phyloP scores from a whole-genome alignment of 108 stramenopile species.

The Discostella stelligeroides region DNA sequence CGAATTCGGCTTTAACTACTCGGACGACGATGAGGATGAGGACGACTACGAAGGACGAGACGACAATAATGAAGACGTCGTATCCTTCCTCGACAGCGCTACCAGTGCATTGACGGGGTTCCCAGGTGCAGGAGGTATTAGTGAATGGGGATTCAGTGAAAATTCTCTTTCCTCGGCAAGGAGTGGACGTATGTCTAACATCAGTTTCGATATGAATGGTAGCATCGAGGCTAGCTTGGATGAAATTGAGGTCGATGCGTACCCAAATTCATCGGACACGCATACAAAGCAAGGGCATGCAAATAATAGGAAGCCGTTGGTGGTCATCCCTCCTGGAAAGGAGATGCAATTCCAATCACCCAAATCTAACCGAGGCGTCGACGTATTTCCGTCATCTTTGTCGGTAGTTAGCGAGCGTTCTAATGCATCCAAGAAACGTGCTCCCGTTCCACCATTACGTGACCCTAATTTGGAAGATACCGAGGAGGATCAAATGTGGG shows the following conservation, averaged over 20 bases:
- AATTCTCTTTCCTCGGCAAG: no score
- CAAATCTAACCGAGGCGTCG: no score
- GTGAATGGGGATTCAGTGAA: no score
- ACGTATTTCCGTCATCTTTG: constrained; percentile 16
- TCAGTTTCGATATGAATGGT: constrained; percentile 12
- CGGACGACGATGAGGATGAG: no score
- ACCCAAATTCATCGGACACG: no score
- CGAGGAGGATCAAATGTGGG: constrained; percentile 48
- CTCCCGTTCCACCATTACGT: constrained; percentile 43
- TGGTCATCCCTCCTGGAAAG: constrained; percentile 17
- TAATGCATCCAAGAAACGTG: constrained; percentile 41
- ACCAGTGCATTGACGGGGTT: constrained; percentile 35
- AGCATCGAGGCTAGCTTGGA: constrained; percentile 22
- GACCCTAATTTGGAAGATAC: constrained; percentile 42
- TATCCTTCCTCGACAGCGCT: constrained; percentile 30
- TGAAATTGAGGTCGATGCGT: no score
- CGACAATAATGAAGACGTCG: constrained; percentile 27
- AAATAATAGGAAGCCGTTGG: constrained; percentile 4
- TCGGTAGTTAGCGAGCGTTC: constrained; percentile 15
- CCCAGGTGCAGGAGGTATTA: no score
- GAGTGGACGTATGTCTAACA: constrained; percentile 12
- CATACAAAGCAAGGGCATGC: neutral
- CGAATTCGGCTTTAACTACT: constrained; percentile 26
- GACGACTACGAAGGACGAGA: no score
- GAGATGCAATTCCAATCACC: constrained; percentile 17